Evolutionary conservation across 2,329 filamentous ascomycete species (phyloP), one percentile per base, ranked within the genome.

Genomic region (Penicillium occitanis): DNA sequence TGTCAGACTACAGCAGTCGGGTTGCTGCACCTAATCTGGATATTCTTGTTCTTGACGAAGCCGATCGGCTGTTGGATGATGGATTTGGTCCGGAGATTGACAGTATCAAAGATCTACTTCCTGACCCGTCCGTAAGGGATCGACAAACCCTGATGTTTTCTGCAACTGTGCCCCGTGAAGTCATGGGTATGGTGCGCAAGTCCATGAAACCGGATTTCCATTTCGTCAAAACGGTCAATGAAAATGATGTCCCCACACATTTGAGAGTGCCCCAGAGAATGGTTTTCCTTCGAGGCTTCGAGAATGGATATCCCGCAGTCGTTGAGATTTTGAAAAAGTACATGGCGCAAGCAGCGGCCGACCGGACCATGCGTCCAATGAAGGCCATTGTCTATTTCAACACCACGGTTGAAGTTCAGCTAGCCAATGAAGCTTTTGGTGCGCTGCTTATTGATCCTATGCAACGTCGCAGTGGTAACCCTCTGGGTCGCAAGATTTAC

Each of bases 381-480:
- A 99, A 99, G 84, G 92, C 92, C n/a, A 96, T 99, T 67, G 82
- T 97, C 50, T 99, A 97, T 81, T 90, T 94, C 76, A 91, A 91
- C 72, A 92, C 90, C 25, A 96, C 91, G 0, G 86, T 87, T 28
- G 85, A 90, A 69, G 91, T 93, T 53, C 83, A 88, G 66, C 81
- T 93, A 58, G 87, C 87, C 25, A 80, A 84, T 22, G 81, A 85
- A 17, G 79, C 90, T 25, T 86, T 93, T 62, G 78, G 81, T 65
- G 81, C 82, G 37, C 79, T 88, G 60, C 74, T 74, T 30, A 73
- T 58, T n/a, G 63, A 77, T 14, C 76, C 77, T 10, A 74, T 75
- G 61, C 66, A 73, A 37, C 67, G 60, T 30, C 75, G 72, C 63
- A 72, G 70, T 44, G 63, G 63, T 13, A 72, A 74, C 61, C 70